Conservation (phyloP, 805 yeast species). For the Zygosaccharomyces rouxii region DNA sequence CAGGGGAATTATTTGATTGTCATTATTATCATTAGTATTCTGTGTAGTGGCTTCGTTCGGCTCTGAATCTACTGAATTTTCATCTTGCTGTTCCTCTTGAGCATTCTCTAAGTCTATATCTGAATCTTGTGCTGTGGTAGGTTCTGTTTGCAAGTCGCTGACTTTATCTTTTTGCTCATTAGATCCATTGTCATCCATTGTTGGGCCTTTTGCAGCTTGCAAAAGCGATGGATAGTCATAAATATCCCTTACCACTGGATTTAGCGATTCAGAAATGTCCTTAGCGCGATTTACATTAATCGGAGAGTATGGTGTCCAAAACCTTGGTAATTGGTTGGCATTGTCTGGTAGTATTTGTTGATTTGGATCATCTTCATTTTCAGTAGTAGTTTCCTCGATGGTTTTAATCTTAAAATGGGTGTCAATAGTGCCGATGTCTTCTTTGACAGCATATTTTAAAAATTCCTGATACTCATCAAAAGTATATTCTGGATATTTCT, state of each 20-base stretch:
- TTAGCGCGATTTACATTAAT: conserved; percentile 14
- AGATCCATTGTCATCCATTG: not conserved
- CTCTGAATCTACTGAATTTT: not conserved
- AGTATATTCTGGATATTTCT: conserved; percentile 23
- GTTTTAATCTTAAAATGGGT: conserved; percentile 24
- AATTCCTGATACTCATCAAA: conserved; percentile 21
- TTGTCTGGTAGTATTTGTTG: not conserved
- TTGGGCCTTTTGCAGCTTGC: not conserved
- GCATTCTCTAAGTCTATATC: not conserved
- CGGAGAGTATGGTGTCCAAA: conserved; percentile 29
- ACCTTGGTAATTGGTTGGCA: not conserved
- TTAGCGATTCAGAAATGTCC: conserved; percentile 15
- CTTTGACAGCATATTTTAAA: conserved; percentile 16
- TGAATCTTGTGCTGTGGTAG: not conserved
- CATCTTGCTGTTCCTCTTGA: not conserved
- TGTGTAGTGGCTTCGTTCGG: not conserved
- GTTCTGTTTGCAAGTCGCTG: not conserved
- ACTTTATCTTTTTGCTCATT: not conserved
- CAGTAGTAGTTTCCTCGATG: not conserved
- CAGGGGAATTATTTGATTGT: conserved; percentile 8
- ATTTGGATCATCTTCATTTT: not conserved
- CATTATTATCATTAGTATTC: not conserved
- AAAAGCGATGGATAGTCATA: conserved; percentile 20
- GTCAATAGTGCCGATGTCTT: conserved; percentile 8
- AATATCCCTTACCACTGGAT: conserved; percentile 22